Percentiles rank a stretch among this genome's conserved stretches.
Conservation (phyloP, 163 green algal genomes). For the Trebouxiophyceae sp. region DNA sequence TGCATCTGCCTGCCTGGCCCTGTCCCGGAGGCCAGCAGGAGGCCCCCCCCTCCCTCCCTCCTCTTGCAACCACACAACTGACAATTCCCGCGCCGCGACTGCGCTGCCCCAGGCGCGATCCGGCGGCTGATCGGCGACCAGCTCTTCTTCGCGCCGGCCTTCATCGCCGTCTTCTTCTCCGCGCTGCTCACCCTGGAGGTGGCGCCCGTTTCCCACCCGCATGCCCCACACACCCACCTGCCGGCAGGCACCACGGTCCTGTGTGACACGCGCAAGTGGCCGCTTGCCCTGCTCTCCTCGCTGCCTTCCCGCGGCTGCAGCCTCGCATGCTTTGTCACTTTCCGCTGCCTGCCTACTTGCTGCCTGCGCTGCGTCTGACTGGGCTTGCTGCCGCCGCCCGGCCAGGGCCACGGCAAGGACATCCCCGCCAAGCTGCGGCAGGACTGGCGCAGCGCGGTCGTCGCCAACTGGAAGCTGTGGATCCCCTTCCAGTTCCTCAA, state of each 20-base stretch:
- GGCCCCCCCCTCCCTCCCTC: neutral
- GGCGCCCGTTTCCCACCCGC: no score
- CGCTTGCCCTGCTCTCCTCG: neutral
- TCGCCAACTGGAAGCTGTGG: slow-evolving; percentile 93
- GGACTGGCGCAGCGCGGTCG: slow-evolving; percentile 57
- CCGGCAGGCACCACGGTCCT: no score
- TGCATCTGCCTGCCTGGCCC: neutral
- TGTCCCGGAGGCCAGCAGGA: neutral
- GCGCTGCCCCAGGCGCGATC: slow-evolving; percentile 28
- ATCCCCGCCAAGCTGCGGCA: slow-evolving; percentile 65
- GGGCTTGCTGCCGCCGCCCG: no score
- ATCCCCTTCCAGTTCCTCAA: slow-evolving; percentile 93
- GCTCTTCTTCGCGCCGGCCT: slow-evolving; percentile 75
- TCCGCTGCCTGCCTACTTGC: neutral
- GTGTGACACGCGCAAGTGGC: no score
- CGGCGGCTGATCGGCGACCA: slow-evolving; percentile 70
- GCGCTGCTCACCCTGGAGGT: slow-evolving; percentile 51
- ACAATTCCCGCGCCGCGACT: no score
- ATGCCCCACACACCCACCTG: no score
- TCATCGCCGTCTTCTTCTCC: slow-evolving; percentile 68
- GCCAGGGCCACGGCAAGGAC: slow-evolving; percentile 45
- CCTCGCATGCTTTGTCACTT: neutral
- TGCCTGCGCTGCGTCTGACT: no score
- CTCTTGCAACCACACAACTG: no score
- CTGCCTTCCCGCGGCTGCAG: neutral